Percentiles rank a stretch among this genome's conserved stretches.
Conservation (phyloP, 306 rosid species). For the Cucumis melo region DNA sequence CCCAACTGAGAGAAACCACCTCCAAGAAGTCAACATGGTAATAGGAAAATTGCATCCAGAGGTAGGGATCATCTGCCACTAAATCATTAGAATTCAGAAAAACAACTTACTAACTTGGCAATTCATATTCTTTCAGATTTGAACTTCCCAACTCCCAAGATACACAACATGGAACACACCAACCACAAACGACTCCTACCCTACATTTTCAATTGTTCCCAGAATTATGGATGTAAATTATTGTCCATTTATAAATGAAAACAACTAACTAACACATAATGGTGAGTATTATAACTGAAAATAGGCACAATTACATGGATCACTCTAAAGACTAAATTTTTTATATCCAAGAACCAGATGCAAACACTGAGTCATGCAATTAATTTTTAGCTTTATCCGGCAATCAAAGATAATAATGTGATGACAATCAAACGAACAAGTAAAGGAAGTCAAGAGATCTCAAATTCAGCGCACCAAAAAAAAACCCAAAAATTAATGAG, state of each 20-base stretch:
- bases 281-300: background rate
- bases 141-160: background rate
- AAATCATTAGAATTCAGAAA: background rate
- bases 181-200: background rate
- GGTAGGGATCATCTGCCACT: background rate
- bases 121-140: background rate
- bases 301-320: background rate
- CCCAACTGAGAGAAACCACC: background rate
- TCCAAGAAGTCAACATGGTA: background rate
- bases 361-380: background rate
- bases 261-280: background rate
- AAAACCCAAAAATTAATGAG: background rate
- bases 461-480: background rate
- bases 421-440: background rate
- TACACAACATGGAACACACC: background rate
- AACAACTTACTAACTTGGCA: background rate
- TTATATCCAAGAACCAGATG: background rate
- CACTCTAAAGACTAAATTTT: background rate
- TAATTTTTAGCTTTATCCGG: background rate
- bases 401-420: background rate
- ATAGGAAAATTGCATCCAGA: background rate
- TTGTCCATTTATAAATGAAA: background rate
- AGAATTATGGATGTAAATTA: background rate
- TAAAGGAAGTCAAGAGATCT: background rate
- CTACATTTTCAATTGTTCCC: background rate